phyloP scores from a whole-genome alignment of 2,329 filamentous ascomycete species.

The Nemania diffusa region DNA sequence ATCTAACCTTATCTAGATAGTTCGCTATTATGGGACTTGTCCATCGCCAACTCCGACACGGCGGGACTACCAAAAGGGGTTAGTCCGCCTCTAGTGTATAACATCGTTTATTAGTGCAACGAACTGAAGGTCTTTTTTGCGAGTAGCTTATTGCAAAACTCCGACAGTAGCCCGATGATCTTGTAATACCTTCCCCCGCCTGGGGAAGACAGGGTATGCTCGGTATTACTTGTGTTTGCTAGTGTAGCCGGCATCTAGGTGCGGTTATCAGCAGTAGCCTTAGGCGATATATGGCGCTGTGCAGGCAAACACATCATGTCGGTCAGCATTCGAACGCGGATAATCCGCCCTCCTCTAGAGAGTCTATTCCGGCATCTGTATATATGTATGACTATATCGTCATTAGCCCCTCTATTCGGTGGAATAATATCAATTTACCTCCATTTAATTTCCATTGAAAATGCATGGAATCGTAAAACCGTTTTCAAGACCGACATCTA shows the following conservation, averaged over 20 bases:
- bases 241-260: neutral
- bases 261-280: neutral
- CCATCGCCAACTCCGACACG: slow-evolving; percentile 8
- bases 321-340: slow-evolving; percentile 17
- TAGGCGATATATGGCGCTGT: neutral
- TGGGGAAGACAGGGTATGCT: neutral
- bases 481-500: neutral
- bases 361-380: slow-evolving; percentile 4
- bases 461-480: neutral
- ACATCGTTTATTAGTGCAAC: neutral
- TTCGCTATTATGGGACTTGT: neutral
- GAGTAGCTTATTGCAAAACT: neutral
- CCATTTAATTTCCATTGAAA: neutral
- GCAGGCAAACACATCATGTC: neutral
- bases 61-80: slow-evolving; percentile 5
- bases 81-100: slow-evolving; percentile 24
- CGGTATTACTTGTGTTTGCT: neutral
- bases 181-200: slow-evolving; percentile 2
- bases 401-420: neutral
- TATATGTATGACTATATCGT: slow-evolving; percentile 2
- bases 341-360: neutral
- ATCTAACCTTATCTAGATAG: neutral
- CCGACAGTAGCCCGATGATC: slow-evolving; percentile 8
- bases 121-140: neutral
- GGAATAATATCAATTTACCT: neutral